Base-by-base conservation (phyloP, 495 filamentous ascomycete species). In the Penicillium riverlandense region DNA sequence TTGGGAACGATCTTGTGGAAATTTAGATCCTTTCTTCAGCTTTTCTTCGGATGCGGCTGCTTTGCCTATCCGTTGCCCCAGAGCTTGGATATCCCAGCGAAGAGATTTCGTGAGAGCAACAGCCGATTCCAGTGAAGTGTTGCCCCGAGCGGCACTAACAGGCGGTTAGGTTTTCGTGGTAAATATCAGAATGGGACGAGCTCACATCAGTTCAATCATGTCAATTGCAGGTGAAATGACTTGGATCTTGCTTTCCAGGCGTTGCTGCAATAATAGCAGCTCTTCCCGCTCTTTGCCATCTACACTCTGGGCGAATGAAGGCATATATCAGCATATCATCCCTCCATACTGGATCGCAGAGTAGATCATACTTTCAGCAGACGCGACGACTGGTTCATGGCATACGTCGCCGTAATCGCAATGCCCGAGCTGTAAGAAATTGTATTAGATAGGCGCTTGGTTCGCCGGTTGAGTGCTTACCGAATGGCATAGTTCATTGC, bases 221-320 rank as follows among this genome's bases (percentile, higher is more conserved):
- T 96, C 88, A 55, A 96, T 94, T 2, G 90, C 85, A 5, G 90
- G 90, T 15, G 88, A 88, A 34, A 96, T 83, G 43, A 96, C 90
- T 65, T 79, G 81, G 41, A 95, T 94, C 57, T 94, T 95, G 70
- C 76, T 83, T 44, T 94, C 77, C 0, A 96, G 69, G 4, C 84
- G 75, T 38, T 84, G 75, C 54, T 95, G 88, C 9, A 95, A 67
- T 10, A 67, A 55, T 42, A 77, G 63, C 8, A 96, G 69, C 62
- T 95, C 86, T 38, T 85, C 75, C 37, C 79, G 75, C 29, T 80
- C 77, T 53, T 77, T 78, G 44, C 86, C 75, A 47, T 88, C 78
- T 9, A 86, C 78, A 51, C 70, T 83, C 83, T 86, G 47, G n/a
- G 13, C 28, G 9, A 34, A 12, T 9, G 10, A 34, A 45, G 38